Percentiles rank a stretch among this genome's conserved stretches.
Conservation (phyloP, 371 early-diverging fungal species). For the Circinella umbellata region DNA sequence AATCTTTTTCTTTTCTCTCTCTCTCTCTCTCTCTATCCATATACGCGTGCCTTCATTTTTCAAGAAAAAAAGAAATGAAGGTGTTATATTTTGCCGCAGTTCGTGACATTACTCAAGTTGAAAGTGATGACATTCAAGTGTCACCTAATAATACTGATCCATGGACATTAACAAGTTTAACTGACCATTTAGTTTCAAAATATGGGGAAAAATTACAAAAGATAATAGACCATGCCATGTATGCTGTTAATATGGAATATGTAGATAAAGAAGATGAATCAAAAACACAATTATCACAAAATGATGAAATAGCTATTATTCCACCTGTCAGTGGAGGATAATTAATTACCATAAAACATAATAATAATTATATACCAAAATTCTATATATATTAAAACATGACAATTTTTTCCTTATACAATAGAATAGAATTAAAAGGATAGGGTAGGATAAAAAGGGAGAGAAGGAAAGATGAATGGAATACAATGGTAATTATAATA, state of each 20-base stretch:
- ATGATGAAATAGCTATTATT: slow-evolving; percentile 73
- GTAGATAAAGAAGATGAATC: slow-evolving; percentile 48
- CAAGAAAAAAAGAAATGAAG: slow-evolving; percentile 10
- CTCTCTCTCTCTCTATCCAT: background rate
- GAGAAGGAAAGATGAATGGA: too few species aligned
- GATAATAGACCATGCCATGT: slow-evolving; percentile 58
- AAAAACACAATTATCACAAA: slow-evolving; percentile 37
- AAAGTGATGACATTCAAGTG: slow-evolving; percentile 44
- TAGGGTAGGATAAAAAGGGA: too few species aligned
- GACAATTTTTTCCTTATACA: too few species aligned
- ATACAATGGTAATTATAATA: too few species aligned
- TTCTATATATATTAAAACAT: background rate
- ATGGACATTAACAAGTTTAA: slow-evolving; percentile 35
- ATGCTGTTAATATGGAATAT: slow-evolving; percentile 76
- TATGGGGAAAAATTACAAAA: slow-evolving; percentile 43
- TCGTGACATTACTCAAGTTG: slow-evolving; percentile 56
- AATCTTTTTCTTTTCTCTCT: background rate
- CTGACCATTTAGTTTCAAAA: slow-evolving; percentile 31
- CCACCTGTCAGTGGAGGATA: slow-evolving; percentile 83
- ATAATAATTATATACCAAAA: background rate
- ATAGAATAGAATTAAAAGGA: too few species aligned
- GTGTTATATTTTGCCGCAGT: slow-evolving; percentile 71
- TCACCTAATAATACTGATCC: slow-evolving; percentile 12
- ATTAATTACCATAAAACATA: background rate
- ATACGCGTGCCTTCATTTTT: too few species aligned